Base-by-base conservation (phyloP, 257 asterid genomes). In the Coffea canephora region DNA sequence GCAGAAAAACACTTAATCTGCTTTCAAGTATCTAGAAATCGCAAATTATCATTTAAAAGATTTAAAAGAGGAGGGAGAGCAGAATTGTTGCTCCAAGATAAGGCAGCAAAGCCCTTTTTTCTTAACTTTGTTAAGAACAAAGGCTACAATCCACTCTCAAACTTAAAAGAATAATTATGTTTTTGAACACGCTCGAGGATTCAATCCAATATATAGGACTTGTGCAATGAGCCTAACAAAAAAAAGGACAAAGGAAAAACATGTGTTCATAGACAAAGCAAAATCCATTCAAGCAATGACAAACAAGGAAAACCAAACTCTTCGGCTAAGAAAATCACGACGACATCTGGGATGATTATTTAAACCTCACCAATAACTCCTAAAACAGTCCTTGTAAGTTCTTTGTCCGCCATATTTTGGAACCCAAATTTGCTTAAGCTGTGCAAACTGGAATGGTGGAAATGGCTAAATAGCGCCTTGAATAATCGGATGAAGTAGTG, bases 351-450 rank as follows among this genome's bases (percentile, higher is more conserved):
- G 11, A 23, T 4, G 4, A 19, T 41, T 23, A 69, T 19, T 3
- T 52, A 34, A 13, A 61, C n/a, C 79, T 62, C 8, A 76, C 79
- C 79, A 15, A 76, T 46, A 25, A 76, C 9, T 14, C 79, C 79
- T 15, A 76, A 1, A 62, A 64, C 21, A 45, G 79, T 76, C 57
- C 79, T 76, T 13, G 59, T 43, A 0, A 50, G 0, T 19, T 15
- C 72, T 62, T 23, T 43, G 41, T 55, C 48, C 36, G 34, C 61
- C 79, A 76, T 76, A 39, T 21, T 64, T 62, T 76, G 41, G 10
- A 3, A 23, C 27, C 9, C 4, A 21, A 39, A 7, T 14, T 71
- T 8, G 5, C 34, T 4, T 0, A n/a, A 16, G 39, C 6, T 6
- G 23, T 10, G 1, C 15, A 7, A 25, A 15, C 15, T 57, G 3